Conservation (phyloP, 169 alveolate genomes). For the Toxoplasma gondii region DNA sequence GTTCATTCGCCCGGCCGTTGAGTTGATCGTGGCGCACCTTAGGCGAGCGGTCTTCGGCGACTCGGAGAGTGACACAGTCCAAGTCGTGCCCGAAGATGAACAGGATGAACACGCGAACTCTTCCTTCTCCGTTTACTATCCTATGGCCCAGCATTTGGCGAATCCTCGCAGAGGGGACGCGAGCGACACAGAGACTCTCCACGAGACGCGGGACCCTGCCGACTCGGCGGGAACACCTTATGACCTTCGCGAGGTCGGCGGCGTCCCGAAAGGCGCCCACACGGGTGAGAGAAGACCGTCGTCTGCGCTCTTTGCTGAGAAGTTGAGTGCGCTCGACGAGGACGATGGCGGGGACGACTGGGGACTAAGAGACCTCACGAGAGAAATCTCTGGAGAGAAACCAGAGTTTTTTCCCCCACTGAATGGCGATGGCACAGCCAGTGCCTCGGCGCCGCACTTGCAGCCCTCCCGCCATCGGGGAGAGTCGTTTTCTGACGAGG, state of each 20-base stretch:
- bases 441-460: not conserved
- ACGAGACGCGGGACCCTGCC: not conserved
- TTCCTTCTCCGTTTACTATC: not conserved
- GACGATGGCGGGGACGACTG: not conserved
- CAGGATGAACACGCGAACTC: not conserved
- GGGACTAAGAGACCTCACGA: not conserved
- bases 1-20: slow-evolving; percentile 29
- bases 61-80: not conserved
- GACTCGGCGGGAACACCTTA: not conserved
- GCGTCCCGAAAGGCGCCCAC: not conserved
- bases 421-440: not conserved
- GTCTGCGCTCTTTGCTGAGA: not conserved
- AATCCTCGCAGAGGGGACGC: not conserved
- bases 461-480: not conserved
- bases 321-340: not conserved
- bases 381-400: not conserved
- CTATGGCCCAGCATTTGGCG: not conserved
- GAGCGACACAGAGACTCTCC: not conserved
- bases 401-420: not conserved
- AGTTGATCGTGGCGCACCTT: not conserved
- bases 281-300: not conserved
- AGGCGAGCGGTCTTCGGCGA: not conserved
- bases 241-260: not conserved
- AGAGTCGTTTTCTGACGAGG: not conserved
- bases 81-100: not conserved